Conservation (phyloP, 2,329 filamentous ascomycete species). For the Didymella exigua region DNA sequence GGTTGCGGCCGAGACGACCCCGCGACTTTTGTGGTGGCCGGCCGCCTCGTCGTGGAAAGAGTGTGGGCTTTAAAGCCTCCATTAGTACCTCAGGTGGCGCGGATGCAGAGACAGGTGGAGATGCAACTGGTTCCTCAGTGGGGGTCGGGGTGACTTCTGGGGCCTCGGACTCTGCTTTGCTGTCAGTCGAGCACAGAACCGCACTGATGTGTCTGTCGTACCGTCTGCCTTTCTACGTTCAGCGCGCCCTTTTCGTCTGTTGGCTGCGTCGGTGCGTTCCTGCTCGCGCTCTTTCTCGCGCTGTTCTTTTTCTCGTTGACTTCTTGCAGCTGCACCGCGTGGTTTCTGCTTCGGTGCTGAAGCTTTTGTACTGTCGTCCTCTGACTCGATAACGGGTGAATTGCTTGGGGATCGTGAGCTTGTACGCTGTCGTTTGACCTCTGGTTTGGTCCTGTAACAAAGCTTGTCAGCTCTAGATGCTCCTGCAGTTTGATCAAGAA, state of each 20-base stretch:
- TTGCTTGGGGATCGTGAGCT: constrained; percentile 55
- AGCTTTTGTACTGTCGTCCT: constrained; percentile 65
- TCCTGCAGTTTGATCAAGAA: constrained; percentile 6
- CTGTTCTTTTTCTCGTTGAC: constrained; percentile 68
- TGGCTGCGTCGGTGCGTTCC: constrained; percentile 74
- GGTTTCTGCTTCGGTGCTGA: constrained; percentile 53
- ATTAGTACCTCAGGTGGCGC: constrained; percentile 34
- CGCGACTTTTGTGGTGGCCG: constrained; percentile 43
- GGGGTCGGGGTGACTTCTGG: constrained; percentile 32
- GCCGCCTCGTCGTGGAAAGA: constrained; percentile 41
- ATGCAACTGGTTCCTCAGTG: constrained; percentile 36
- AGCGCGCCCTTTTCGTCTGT: constrained; percentile 79
- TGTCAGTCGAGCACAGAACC: constrained; percentile 30
- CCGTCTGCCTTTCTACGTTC: constrained; percentile 83
- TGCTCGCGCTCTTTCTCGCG: constrained; percentile 70
- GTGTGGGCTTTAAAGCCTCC: constrained; percentile 34
- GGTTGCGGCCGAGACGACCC: constrained; percentile 46
- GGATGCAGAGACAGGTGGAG: constrained; percentile 30
- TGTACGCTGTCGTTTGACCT: constrained; percentile 82
- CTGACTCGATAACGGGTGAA: constrained; percentile 67
- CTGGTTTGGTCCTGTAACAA: constrained; percentile 67
- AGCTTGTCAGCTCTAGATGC: constrained; percentile 36
- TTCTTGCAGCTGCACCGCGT: constrained; percentile 53
- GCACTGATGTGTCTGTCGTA: constrained; percentile 46
- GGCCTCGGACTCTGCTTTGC: constrained; percentile 35